These are phyloP conservation scores for Geosiphon pyriformis DNA, from an alignment of 192 early-diverging fungal genomes.

Conservation along the genomic window DNA sequence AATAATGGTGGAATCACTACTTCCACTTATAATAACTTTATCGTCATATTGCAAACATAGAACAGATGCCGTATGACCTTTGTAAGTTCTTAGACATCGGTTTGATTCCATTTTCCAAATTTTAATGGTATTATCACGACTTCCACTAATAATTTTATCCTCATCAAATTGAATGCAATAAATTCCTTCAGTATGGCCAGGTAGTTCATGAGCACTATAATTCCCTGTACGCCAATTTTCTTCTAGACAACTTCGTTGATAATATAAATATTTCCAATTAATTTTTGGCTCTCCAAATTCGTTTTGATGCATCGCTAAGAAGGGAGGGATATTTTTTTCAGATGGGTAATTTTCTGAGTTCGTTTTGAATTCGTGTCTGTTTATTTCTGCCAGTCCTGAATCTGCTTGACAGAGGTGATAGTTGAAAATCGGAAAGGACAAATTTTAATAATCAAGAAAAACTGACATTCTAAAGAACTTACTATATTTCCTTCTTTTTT, in stretches of 20 bases:
- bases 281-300: constrained; percentile 34
- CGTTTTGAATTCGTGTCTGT: too few species aligned
- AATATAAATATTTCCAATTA: constrained; percentile 73
- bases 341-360: neutral
- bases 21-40: constrained; percentile 59
- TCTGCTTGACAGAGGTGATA: constrained; percentile 27
- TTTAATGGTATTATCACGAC: constrained; percentile 65
- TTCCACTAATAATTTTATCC: constrained; percentile 64
- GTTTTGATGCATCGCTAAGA: constrained; percentile 35
- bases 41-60: constrained; percentile 82
- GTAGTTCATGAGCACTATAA: constrained; percentile 55
- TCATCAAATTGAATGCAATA: constrained; percentile 80
- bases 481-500: neutral
- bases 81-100: constrained; percentile 51
- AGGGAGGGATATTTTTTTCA: constrained; percentile 10
- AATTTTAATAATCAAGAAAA: neutral
- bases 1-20: constrained; percentile 59
- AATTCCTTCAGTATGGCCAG: constrained; percentile 78
- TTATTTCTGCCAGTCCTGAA: too few species aligned
- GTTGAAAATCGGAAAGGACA: neutral
- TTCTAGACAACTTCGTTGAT: constrained; percentile 57
- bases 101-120: constrained; percentile 70
- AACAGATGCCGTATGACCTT: constrained; percentile 72
- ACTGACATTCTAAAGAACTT: neutral
- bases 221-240: constrained; percentile 66